Conservation (phyloP, 1,284 basidiomycete species). For the Boletus calvinii region DNA sequence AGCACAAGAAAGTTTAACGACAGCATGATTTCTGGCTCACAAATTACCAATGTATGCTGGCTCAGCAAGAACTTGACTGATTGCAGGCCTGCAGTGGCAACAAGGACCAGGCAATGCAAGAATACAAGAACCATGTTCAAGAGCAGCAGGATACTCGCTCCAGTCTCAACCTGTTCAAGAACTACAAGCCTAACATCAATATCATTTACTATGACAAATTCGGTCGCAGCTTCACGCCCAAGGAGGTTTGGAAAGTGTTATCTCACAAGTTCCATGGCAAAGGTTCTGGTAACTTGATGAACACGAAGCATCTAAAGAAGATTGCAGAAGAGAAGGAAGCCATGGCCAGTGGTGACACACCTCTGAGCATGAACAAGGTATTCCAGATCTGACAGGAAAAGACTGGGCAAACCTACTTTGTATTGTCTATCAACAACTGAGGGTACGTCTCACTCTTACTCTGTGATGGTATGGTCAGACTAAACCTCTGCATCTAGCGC, state of each 20-base stretch:
- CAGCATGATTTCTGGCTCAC: conserved; percentile 91
- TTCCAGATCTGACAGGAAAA: conserved; percentile 90
- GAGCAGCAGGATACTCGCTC: conserved; percentile 91
- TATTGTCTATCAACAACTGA: conserved; percentile 90
- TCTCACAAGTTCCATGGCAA: conserved; percentile 97
- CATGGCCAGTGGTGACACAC: conserved; percentile 92
- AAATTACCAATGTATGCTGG: conserved; percentile 73
- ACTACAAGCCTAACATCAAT: conserved; percentile 96
- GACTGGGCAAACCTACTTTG: conserved; percentile 92
- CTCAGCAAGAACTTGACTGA: conserved; percentile 79
- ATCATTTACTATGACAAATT: conserved; percentile 97
- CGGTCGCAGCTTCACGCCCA: conserved; percentile 84
- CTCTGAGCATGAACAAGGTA: conserved; percentile 86
- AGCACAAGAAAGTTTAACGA: conserved; percentile 80
- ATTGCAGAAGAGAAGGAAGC: conserved; percentile 90
- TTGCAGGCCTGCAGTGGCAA: conserved; percentile 74
- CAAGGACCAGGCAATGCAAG: conserved; percentile 92
- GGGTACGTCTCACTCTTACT: conserved; percentile 54
- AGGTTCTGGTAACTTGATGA: conserved; percentile 91
- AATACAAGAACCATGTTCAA: conserved; percentile 90
- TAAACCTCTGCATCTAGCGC: conserved; percentile 47
- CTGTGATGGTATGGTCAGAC: neutral
- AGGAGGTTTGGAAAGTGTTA: conserved; percentile 96
- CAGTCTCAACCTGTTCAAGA: conserved; percentile 80
- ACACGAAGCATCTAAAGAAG: conserved; percentile 90